phyloP scores from a whole-genome alignment of 1,284 basidiomycete species.

The Leccinum pachyderme region DNA sequence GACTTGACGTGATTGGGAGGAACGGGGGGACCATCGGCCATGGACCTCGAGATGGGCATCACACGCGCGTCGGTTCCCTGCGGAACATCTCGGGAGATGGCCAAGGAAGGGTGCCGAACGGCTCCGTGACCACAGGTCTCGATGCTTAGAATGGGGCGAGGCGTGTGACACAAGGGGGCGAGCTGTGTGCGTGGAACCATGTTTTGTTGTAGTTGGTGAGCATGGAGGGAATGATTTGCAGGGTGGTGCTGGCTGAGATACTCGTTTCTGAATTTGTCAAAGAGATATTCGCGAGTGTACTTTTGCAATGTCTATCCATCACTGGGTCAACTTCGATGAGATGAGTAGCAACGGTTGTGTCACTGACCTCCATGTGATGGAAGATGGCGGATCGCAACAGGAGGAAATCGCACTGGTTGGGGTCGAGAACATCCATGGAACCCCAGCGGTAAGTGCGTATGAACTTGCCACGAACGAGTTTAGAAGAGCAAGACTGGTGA shows the following conservation, averaged over 20 bases:
- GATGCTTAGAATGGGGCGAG: slow-evolving; percentile 68
- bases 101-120: slow-evolving; percentile 47
- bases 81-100: slow-evolving; percentile 46
- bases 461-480: slow-evolving; percentile 58
- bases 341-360: slow-evolving; percentile 17
- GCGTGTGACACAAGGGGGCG: slow-evolving; percentile 45
- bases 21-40: slow-evolving; percentile 34
- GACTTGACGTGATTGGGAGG: slow-evolving; percentile 29
- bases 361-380: slow-evolving; percentile 75
- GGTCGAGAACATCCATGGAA: slow-evolving; percentile 72
- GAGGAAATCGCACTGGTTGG: slow-evolving; percentile 73
- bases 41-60: slow-evolving; percentile 39
- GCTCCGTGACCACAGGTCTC: slow-evolving; percentile 53
- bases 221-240: slow-evolving; percentile 43
- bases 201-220: slow-evolving; percentile 40
- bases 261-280: slow-evolving; percentile 71
- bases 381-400: slow-evolving; percentile 72
- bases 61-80: slow-evolving; percentile 42
- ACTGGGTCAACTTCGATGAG: slow-evolving; percentile 19
- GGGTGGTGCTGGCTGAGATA: slow-evolving; percentile 51
- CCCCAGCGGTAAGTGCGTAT: slow-evolving; percentile 77
- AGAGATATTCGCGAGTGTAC: slow-evolving; percentile 79
- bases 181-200: slow-evolving; percentile 38
- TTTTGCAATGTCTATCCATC: slow-evolving; percentile 67
- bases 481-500: slow-evolving; percentile 41